phyloP scores from a whole-genome alignment of 2,329 filamentous ascomycete genomes.

The Nemania diffusa region DNA sequence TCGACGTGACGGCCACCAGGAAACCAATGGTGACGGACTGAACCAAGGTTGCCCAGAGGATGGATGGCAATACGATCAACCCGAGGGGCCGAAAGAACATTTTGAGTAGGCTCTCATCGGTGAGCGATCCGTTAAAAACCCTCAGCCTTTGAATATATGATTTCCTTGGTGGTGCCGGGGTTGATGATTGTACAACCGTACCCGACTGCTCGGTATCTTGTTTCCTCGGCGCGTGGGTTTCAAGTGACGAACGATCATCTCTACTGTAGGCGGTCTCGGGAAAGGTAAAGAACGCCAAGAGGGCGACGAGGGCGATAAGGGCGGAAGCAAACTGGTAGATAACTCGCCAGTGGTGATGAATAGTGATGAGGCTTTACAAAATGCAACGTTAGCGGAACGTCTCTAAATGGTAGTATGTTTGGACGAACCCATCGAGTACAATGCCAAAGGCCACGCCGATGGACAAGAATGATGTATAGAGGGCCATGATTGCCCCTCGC shows the following conservation, averaged over 20 bases:
- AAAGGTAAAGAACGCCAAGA: slow-evolving; percentile 63
- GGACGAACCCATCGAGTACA: slow-evolving; percentile 54
- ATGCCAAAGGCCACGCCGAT: slow-evolving; percentile 57
- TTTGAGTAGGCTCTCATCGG: slow-evolving; percentile 58
- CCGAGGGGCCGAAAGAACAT: slow-evolving; percentile 62
- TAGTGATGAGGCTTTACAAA: slow-evolving; percentile 57
- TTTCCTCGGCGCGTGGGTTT: neutral
- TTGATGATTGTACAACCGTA: neutral
- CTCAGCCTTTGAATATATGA: slow-evolving; percentile 52
- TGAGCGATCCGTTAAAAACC: slow-evolving; percentile 56
- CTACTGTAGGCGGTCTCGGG: slow-evolving; percentile 64
- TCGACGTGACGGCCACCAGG: slow-evolving; percentile 64
- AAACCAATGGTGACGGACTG: slow-evolving; percentile 67
- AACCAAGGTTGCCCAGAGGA: slow-evolving; percentile 66
- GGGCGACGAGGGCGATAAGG: slow-evolving; percentile 59
- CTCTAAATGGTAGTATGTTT: neutral
- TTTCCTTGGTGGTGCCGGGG: slow-evolving; percentile 38
- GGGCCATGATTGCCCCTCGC: slow-evolving; percentile 61
- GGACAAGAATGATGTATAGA: slow-evolving; percentile 55
- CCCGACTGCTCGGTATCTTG: neutral
- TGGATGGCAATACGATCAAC: slow-evolving; percentile 61
- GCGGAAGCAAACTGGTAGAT: slow-evolving; percentile 63
- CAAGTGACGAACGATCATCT: slow-evolving; percentile 22
- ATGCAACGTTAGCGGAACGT: slow-evolving; percentile 4
- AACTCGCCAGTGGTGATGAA: slow-evolving; percentile 59